Evolutionary conservation across 176 grass and related monocot species (phyloP), one percentile per base, ranked within the genome.

Genomic region (Bolboschoenus planiculmis): DNA sequence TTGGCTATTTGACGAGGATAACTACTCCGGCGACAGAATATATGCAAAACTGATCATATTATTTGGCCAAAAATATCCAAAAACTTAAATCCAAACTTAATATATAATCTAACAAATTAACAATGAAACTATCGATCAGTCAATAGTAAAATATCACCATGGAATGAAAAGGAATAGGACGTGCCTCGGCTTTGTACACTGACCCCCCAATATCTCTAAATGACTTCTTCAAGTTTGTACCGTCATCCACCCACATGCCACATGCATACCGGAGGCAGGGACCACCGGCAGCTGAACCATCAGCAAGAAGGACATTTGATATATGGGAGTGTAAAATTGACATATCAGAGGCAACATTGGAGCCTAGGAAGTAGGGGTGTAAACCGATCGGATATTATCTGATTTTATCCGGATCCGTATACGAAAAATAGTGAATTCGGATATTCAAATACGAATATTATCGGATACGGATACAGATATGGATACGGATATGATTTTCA

Each of bases 221-320:
- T 51, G 85, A 67, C 9, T 84, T 30, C 77, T 88, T 93, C 40
- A 97, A 80, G 7, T 70, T 43, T 2, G 89, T 33, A 29, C 85
- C 85, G 1, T 84, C 62, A 68, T 97, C 94, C 16, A 97, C 54
- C 78, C 90, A 97, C n/a, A 93, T 72, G 43, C 89, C 85, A 55
- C 88, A 58, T 10, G 85, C 89, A 68, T 86, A 97, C 42, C 77
- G 83, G 63, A 97, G 23, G 9, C 85, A 80, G n/a, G 94, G 94
- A 30, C 94, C 87, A 9, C 94, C 89, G 23, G 83, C 83, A 34
- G 67, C 57, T 15, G 91, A 91, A 8, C 83, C 94, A 50, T 97
- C 89, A 2, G 89, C 89, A n/a, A 97, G 85, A 75, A 97, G 87
- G 40, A 85, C 3, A 81, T 87, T 84, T 20, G 93, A 83, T 4